A percentile compares a stretch with the other conserved stretches of the same genome.
Conservation (phyloP, 805 yeast genomes). For the Zygoascus flipseniorum region DNA sequence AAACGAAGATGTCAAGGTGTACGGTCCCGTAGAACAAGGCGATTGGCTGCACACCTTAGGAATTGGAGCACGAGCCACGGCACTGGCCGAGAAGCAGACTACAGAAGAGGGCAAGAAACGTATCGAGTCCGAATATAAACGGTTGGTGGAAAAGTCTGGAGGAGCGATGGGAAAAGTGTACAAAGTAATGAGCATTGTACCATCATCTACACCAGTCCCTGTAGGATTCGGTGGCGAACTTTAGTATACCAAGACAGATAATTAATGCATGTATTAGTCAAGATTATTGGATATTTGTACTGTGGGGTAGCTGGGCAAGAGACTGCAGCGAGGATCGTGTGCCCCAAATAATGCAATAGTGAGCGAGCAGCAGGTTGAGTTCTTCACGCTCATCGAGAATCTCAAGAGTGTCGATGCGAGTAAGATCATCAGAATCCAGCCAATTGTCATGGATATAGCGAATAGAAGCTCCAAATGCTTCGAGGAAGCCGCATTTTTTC, state of each 20-base stretch:
- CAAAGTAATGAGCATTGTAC: constrained; percentile 59
- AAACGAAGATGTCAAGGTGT: constrained; percentile 24
- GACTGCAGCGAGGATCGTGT: not conserved
- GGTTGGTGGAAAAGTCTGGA: constrained; percentile 54
- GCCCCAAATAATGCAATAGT: constrained; percentile 45
- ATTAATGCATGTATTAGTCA: not conserved
- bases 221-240: constrained; percentile 43
- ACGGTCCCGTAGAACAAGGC: constrained; percentile 67
- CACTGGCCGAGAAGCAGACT: constrained; percentile 36
- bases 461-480: constrained; percentile 37
- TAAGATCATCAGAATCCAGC: constrained; percentile 35
- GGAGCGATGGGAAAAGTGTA: constrained; percentile 69
- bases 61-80: constrained; percentile 52
- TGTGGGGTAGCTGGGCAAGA: not conserved
- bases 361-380: constrained; percentile 49
- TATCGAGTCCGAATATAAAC: constrained; percentile 46
- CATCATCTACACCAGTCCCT: constrained; percentile 35
- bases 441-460: constrained; percentile 35
- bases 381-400: constrained; percentile 72
- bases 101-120: constrained; percentile 41
- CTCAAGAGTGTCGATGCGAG: constrained; percentile 46
- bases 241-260: not conserved
- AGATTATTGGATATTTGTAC: not conserved
- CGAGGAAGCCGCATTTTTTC: constrained; percentile 20
- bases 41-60: constrained; percentile 74